Conservation (phyloP, 2,329 filamentous ascomycete species). For the Cladosporium oxysporum region DNA sequence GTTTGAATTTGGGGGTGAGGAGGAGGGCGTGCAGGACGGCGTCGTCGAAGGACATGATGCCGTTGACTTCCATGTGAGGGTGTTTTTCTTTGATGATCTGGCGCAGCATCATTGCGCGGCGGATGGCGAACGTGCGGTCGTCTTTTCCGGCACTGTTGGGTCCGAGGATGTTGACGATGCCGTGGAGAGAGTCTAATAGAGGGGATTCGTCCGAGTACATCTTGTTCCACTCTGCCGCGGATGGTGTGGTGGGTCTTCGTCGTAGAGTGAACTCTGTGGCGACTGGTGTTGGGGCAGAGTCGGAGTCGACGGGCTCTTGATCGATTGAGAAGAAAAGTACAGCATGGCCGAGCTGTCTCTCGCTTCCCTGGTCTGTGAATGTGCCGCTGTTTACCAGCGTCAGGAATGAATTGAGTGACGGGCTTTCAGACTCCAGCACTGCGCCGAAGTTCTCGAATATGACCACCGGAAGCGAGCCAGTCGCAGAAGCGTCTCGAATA, state of each 20-base stretch:
- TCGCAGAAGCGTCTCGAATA: slow-evolving; percentile 34
- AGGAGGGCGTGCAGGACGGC: slow-evolving; percentile 38
- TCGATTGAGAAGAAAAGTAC: slow-evolving; percentile 38
- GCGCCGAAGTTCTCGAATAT: slow-evolving; percentile 38
- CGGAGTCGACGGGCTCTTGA: slow-evolving; percentile 30
- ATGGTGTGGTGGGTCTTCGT: slow-evolving; percentile 18
- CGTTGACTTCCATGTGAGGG: slow-evolving; percentile 35
- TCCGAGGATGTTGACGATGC: slow-evolving; percentile 35
- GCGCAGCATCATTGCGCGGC: slow-evolving; percentile 37
- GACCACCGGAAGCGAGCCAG: slow-evolving; percentile 31
- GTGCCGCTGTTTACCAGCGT: slow-evolving; percentile 35
- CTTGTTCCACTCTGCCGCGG: slow-evolving; percentile 18
- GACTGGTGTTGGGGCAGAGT: slow-evolving; percentile 30
- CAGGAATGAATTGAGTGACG: slow-evolving; percentile 33
- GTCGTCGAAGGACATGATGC: slow-evolving; percentile 37
- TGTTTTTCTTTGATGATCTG: slow-evolving; percentile 36
- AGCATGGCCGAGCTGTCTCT: slow-evolving; percentile 32
- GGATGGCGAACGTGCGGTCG: slow-evolving; percentile 35
- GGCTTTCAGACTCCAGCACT: slow-evolving; percentile 30
- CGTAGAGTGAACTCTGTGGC: slow-evolving; percentile 27
- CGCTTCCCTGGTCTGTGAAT: slow-evolving; percentile 34
- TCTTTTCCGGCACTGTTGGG: slow-evolving; percentile 33
- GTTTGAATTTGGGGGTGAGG: slow-evolving; percentile 37
- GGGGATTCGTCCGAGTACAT: slow-evolving; percentile 30
- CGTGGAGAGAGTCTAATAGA: slow-evolving; percentile 37